Evolutionary conservation across 306 rosid species (phyloP).

Genomic region (Sindora glabra): DNA sequence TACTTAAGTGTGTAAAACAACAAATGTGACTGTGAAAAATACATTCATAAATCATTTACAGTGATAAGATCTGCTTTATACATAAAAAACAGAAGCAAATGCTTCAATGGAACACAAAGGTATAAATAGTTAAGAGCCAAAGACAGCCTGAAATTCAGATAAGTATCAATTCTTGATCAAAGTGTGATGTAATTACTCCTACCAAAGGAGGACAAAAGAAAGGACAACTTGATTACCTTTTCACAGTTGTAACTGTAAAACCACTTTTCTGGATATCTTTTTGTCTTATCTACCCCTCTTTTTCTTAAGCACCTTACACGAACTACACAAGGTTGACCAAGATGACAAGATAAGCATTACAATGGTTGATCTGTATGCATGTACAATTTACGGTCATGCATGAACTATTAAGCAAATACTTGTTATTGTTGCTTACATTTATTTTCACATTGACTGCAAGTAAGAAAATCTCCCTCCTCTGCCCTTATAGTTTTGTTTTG

Average conservation of each 20-base stretch:
- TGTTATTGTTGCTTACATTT: no score
- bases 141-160: no score
- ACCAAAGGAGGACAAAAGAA: no score
- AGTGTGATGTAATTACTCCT: no score
- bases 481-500: constrained; percentile 27
- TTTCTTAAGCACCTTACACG: constrained; percentile 29
- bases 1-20: not conserved
- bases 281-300: not conserved
- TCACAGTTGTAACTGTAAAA: constrained; percentile 37
- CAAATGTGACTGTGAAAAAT: no score
- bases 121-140: not conserved
- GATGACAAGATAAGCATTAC: not conserved
- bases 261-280: constrained; percentile 20
- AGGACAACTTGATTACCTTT: constrained; percentile 17
- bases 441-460: constrained; percentile 68
- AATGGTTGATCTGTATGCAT: not conserved
- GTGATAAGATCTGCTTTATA: no score
- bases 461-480: constrained; percentile 29
- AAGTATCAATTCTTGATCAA: no score
- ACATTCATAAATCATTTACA: no score
- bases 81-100: no score
- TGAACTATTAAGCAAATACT: no score
- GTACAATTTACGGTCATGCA: no score
- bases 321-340: constrained; percentile 24
- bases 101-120: not conserved